phyloP scores from a whole-genome alignment of 352 stramenopile genomes.

The Phytophthora kernoviae region DNA sequence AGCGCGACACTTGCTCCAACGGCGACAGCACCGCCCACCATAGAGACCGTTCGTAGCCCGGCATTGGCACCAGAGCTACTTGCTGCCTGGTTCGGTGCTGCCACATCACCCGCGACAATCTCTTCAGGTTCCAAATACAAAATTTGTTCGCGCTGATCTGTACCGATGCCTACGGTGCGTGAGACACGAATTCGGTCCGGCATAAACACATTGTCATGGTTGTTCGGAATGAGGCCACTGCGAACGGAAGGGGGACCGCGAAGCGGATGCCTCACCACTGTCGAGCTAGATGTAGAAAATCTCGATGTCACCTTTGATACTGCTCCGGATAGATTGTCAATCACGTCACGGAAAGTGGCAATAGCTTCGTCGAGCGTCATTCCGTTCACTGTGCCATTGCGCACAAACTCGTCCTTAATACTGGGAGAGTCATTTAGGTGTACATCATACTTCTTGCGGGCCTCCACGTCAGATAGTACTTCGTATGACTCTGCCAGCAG shows the following conservation, averaged over 20 bases:
- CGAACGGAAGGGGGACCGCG: constrained; percentile 34
- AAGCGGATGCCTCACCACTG: constrained; percentile 54
- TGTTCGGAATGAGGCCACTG: constrained; percentile 64
- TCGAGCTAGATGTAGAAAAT: constrained; percentile 76
- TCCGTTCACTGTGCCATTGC: constrained; percentile 76
- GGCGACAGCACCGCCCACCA: constrained; percentile 78
- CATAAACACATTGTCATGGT: constrained; percentile 86
- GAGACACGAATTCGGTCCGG: constrained; percentile 72
- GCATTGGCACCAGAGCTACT: constrained; percentile 21
- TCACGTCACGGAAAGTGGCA: constrained; percentile 74
- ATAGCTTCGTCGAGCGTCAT: constrained; percentile 89
- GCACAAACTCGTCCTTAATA: constrained; percentile 77
- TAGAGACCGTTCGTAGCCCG: constrained; percentile 59
- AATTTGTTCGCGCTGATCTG: constrained; percentile 67
- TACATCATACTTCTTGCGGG: constrained; percentile 66
- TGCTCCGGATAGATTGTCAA: constrained; percentile 62
- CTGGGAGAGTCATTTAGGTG: constrained; percentile 54
- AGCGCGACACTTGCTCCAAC: constrained; percentile 79
- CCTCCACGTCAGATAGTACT: constrained; percentile 68
- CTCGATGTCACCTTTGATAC: constrained; percentile 65
- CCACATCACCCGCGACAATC: constrained; percentile 58
- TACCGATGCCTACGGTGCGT: constrained; percentile 60
- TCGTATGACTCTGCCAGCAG: constrained; percentile 86
- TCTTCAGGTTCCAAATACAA: constrained; percentile 85
- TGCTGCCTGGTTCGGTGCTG: constrained; percentile 36